Conservation (phyloP, 805 yeast species). For the Kluyveromyces aestuarii region DNA sequence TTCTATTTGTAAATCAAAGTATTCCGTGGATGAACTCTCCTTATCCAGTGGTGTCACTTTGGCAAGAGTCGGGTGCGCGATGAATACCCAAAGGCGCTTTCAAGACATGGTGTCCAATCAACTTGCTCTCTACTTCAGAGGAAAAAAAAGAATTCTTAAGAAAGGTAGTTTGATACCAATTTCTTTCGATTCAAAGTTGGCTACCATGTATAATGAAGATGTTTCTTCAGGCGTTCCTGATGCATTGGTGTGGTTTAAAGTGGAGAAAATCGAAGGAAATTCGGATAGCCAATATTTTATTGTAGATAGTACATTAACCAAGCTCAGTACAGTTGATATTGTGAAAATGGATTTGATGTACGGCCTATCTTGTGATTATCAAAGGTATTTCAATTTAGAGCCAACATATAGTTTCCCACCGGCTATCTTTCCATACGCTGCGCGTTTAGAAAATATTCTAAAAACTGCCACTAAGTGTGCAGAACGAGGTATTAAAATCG, state of each 20-base stretch:
- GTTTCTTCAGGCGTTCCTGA: slow-evolving; percentile 37
- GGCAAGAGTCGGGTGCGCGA: slow-evolving; percentile 20
- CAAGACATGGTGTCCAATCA: slow-evolving; percentile 40
- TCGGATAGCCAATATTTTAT: slow-evolving; percentile 34
- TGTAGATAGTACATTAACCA: slow-evolving; percentile 60
- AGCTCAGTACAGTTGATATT: slow-evolving; percentile 59
- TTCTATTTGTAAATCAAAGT: slow-evolving; percentile 5
- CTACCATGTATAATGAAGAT: slow-evolving; percentile 10
- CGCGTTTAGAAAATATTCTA: slow-evolving; percentile 43
- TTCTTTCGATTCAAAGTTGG: slow-evolving; percentile 44
- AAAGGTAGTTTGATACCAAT: slow-evolving; percentile 70
- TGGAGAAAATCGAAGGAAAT: slow-evolving; percentile 37
- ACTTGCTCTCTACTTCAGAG: slow-evolving; percentile 53
- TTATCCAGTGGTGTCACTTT: slow-evolving; percentile 18
- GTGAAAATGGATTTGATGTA: slow-evolving; percentile 34
- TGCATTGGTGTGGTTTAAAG: slow-evolving; percentile 76
- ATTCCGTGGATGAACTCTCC: slow-evolving; percentile 7
- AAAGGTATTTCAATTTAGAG: slow-evolving; percentile 37
- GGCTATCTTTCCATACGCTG: slow-evolving; percentile 38
- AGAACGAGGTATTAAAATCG: slow-evolving; percentile 31
- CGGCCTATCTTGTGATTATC: slow-evolving; percentile 31
- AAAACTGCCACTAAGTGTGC: slow-evolving; percentile 36
- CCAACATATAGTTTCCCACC: slow-evolving; percentile 30
- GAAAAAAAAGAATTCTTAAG: slow-evolving; percentile 46
- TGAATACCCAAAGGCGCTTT: slow-evolving; percentile 21